Evolutionary conservation across 2,329 filamentous ascomycete species (phyloP), one percentile per base, ranked within the genome.

Genomic region (Fusarium solani-melongenae): DNA sequence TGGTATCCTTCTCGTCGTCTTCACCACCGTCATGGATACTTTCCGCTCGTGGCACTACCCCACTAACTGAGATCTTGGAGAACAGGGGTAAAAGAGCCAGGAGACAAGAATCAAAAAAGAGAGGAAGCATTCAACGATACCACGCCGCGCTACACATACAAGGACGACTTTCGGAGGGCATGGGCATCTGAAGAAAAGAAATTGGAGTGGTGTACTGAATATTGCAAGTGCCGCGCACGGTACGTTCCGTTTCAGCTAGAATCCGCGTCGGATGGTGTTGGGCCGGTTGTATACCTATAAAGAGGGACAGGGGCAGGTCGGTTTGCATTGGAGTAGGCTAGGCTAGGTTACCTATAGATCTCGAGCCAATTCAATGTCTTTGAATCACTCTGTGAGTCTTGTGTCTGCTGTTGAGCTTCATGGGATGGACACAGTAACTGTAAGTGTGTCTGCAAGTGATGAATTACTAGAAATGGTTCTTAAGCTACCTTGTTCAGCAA

Each of bases 21-120:
- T 93, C 85, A 95, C 93, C n/a, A 91, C 92, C 64, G 92, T 95
- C 66, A 94, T 94, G 91, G 95, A 98, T 82, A 97, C 97, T 83
- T 98, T 98, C 92, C 90, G 94, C 78, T 91, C 90, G 63, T 83
- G 81, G 82, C 83, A 83, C 51, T 62, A 77, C 33, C 67, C 71
- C 34, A 41, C 75, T 66, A 70, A 69, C 31, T 44, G 63, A 60
- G 57, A 63, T 60, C 14, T 38, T 34, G 34, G 69, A 64, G 49
- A 53, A 49, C 14, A 60, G n/a, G 57, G 55, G 64, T 49, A 51
- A 62, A 70, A 44, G 39, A 57, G 24, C 34, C 62, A 11, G 44
- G 29, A 41, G 57, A 58, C 12, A 64, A 63, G 29, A 61, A n/a
- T 20, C 6, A 56, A 67, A 63, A 51, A 57, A 20, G n/a, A 29